Percentiles rank a stretch among this genome's conserved stretches.
These are phyloP conservation scores for Exophiala alcalophila DNA, from an alignment of 2,329 filamentous ascomycete genomes.

Conservation along the genomic window DNA sequence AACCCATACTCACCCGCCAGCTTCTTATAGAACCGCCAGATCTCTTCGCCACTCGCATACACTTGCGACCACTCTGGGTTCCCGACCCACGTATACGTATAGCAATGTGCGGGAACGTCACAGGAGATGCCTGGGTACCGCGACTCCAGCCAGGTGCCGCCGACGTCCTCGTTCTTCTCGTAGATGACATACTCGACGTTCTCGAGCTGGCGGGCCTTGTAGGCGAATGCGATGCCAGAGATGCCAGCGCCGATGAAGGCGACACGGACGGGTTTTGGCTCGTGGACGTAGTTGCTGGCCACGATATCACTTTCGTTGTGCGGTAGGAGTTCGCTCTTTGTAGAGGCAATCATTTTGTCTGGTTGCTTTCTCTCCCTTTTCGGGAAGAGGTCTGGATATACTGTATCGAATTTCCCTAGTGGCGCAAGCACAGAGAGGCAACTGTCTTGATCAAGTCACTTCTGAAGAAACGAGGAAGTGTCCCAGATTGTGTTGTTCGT, in stretches of 20 bases:
- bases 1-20: constrained; percentile 42
- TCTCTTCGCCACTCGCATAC: not conserved
- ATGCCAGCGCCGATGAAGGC: constrained; percentile 10
- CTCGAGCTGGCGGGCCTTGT: constrained; percentile 3
- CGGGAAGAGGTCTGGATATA: too few species aligned
- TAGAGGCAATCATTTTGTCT: too few species aligned
- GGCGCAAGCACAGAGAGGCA: too few species aligned
- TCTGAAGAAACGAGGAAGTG: too few species aligned
- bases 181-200: constrained; percentile 5
- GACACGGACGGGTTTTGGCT: not conserved
- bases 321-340: too few species aligned
- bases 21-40: constrained; percentile 37
- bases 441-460: too few species aligned
- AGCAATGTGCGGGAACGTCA: constrained; percentile 1
- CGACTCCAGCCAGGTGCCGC: constrained; percentile 39
- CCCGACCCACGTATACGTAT: not conserved
- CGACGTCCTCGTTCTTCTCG: constrained; percentile 49
- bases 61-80: not conserved
- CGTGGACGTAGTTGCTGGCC: too few species aligned
- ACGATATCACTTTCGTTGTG: too few species aligned
- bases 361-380: too few species aligned
- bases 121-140: constrained; percentile 36
- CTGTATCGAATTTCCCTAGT: too few species aligned
- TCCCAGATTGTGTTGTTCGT: too few species aligned
- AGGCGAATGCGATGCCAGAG: constrained; percentile 8